Conservation (phyloP, 2,329 filamentous ascomycete genomes). For the Phoma herbarum region DNA sequence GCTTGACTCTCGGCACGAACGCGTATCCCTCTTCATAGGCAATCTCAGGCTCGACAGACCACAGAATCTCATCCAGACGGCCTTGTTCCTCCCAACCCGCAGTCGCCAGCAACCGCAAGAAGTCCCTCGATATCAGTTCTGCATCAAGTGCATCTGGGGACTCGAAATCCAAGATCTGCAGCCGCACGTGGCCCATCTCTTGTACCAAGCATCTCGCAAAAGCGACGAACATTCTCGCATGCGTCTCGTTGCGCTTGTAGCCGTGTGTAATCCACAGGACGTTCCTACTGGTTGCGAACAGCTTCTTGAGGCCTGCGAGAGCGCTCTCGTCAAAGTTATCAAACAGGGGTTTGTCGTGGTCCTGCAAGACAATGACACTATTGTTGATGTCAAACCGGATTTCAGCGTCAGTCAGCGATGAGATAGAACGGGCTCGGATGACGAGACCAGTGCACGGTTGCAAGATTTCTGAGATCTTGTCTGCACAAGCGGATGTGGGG, state of each 20-base stretch:
- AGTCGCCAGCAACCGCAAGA: neutral
- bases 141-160: neutral
- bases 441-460: neutral
- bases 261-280: conserved; percentile 27
- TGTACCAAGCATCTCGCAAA: conserved; percentile 11
- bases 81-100: conserved; percentile 2
- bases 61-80: neutral
- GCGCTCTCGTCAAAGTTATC: neutral
- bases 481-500: neutral
- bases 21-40: neutral
- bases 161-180: conserved; percentile 23
- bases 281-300: conserved; percentile 7
- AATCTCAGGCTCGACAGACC: conserved; percentile 12
- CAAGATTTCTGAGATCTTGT: neutral
- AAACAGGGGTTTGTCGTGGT: conserved; percentile 11
- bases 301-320: conserved; percentile 5
- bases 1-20: conserved; percentile 15
- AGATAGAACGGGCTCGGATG: neutral
- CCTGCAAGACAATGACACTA: conserved; percentile 1
- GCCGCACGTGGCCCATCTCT: conserved; percentile 16
- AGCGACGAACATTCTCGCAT: conserved; percentile 22
- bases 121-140: neutral
- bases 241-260: conserved; percentile 10
- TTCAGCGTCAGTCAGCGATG: neutral
- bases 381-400: neutral